These are phyloP conservation scores for Ustilaginoidea virens DNA, from an alignment of 2,329 filamentous ascomycete genomes.

Conservation along the genomic window DNA sequence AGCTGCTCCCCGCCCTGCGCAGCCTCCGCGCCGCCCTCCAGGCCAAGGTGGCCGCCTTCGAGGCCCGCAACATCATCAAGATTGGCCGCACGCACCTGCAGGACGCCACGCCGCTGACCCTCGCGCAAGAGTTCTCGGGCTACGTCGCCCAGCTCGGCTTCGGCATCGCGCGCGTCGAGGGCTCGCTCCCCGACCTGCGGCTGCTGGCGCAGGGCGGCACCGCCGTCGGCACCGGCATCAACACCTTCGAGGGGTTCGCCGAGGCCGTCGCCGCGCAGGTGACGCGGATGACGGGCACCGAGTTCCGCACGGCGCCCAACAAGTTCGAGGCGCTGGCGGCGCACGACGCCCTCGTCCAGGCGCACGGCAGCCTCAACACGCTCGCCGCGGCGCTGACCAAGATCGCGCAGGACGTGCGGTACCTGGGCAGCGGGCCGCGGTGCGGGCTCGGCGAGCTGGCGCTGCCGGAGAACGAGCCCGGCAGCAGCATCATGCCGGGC, in stretches of 20 bases:
- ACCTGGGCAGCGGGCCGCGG: conserved; percentile 87
- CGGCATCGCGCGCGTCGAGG: conserved; percentile 75
- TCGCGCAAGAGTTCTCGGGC: conserved; percentile 94
- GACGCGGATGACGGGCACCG: conserved; percentile 76
- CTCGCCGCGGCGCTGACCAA: conserved; percentile 86
- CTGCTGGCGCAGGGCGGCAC: conserved; percentile 91
- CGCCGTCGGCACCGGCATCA: conserved; percentile 91
- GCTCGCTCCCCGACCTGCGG: conserved; percentile 66
- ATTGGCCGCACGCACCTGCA: conserved; percentile 96
- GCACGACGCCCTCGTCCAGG: conserved; percentile 91
- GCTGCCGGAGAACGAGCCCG: conserved; percentile 95
- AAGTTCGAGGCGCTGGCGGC: conserved; percentile 96
- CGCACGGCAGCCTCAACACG: conserved; percentile 85
- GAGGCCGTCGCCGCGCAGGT: conserved; percentile 87
- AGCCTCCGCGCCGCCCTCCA: conserved; percentile 74
- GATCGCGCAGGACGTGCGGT: conserved; percentile 95
- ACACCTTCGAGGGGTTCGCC: conserved; percentile 92
- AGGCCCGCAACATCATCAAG: conserved; percentile 85
- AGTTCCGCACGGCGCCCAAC: conserved; percentile 95
- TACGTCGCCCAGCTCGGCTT: conserved; percentile 92
- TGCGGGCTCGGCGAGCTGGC: conserved; percentile 89
- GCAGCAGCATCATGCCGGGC: conserved; percentile 96
- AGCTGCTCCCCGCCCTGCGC: conserved; percentile 68
- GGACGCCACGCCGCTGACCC: conserved; percentile 87
- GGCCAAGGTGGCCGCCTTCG: conserved; percentile 77